Percentiles rank a stretch among this genome's conserved stretches.
phyloP scores from a whole-genome alignment of 108 stramenopile genomes.

The Cylindrotheca fusiformis region DNA sequence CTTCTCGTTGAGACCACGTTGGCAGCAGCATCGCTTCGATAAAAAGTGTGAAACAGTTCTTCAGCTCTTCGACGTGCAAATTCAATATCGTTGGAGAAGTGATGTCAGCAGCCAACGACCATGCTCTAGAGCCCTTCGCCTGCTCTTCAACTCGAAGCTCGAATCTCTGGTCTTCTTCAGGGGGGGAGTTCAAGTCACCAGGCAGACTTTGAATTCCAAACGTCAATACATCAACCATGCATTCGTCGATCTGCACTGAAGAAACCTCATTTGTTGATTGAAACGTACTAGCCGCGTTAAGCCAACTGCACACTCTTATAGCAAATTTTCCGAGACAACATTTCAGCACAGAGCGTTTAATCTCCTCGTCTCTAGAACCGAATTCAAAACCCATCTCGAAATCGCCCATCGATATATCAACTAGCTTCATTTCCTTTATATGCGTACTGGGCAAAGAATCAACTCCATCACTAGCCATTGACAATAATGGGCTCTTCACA shows the following conservation, averaged over 20 bases:
- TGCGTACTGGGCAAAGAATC: not conserved
- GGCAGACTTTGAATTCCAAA: slow-evolving; percentile 26
- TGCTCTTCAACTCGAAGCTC: slow-evolving; percentile 32
- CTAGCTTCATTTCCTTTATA: slow-evolving; percentile 14
- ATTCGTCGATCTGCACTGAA: not conserved
- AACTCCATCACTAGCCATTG: not conserved
- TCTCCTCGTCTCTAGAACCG: slow-evolving; percentile 14
- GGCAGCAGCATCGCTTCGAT: slow-evolving; percentile 47
- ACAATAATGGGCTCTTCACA: slow-evolving; percentile 20
- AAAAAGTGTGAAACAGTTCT: slow-evolving; percentile 29
- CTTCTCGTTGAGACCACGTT: slow-evolving; percentile 17
- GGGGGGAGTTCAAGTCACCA: slow-evolving; percentile 14
- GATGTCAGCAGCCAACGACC: slow-evolving; percentile 47
- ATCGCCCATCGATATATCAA: slow-evolving; percentile 22
- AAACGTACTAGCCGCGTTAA: slow-evolving; percentile 2
- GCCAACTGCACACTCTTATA: slow-evolving; percentile 26
- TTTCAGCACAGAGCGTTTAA: slow-evolving; percentile 35
- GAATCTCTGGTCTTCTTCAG: slow-evolving; percentile 17
- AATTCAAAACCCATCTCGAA: slow-evolving; percentile 42
- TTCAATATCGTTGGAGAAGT: slow-evolving; percentile 37
- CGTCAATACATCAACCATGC: slow-evolving; percentile 16
- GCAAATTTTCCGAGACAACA: slow-evolving; percentile 20
- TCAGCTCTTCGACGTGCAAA: slow-evolving; percentile 35
- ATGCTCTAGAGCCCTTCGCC: slow-evolving; percentile 20
- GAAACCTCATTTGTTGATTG: not conserved